Base-by-base conservation (phyloP, 306 rosid species). In the Phaseolus lunatus region DNA sequence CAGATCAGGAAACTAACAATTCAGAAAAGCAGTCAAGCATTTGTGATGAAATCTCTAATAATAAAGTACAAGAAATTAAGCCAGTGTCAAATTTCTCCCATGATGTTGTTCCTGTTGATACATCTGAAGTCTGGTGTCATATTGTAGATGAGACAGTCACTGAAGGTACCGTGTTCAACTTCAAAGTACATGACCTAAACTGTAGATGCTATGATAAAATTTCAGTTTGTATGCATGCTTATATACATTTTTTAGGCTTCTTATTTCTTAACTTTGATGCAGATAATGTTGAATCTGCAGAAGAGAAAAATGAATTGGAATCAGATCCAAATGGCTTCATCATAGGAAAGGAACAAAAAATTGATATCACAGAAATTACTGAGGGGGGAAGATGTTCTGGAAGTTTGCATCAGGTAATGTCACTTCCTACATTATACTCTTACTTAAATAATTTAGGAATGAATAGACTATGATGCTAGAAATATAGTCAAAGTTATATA, bases 141-240 rank as follows among this genome's bases (percentile, higher is more conserved):
- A 78, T 75, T 75, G 18, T 23, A 76, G 87, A 85, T 75, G 86
- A 82, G 75, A 81, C 49, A 52, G 81, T 68, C 72, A 44, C 77
- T 54, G 85, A 89, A 85, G 98, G 98, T 94, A 89, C 70, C 56
- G 11, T 73, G 76, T 72, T 83, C 76, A 64, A 64, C 49, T 39
- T 41, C 52, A 33, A 48, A 78, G 41, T 33, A 69, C 78, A 65
- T 61, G 67, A 64, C 61, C 47, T 65, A 43, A 12, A 53, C 61
- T 70, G 65, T 56, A 52, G 72, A 23, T 50, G 41, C 53, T 68
- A 27, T 43, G 50, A 33, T 48, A 33, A 73, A 53, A 15, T 29
- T 39, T 7, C 44, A 24, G 63, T 53, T 65, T 66, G 57, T 26
- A 44, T 7, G 16, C 18, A 8, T 75, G 73, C 49, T 61, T 37